phyloP scores from a whole-genome alignment of 345 rosid species.

The Aethionema arabicum region DNA sequence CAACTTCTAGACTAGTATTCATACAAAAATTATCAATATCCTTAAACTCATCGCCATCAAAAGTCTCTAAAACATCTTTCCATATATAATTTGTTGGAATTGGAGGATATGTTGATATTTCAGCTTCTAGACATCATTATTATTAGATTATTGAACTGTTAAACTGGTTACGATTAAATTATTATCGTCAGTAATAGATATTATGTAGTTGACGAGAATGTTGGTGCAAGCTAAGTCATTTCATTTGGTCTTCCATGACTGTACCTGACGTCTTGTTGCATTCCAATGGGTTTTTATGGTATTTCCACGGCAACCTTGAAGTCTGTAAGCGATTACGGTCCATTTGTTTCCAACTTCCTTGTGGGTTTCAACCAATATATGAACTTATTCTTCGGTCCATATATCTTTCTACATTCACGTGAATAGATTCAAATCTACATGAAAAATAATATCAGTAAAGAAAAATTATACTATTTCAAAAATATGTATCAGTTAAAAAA shows the following conservation, averaged over 20 bases:
- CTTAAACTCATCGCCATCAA: no score
- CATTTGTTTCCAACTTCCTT: conserved; percentile 60
- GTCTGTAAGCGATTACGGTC: conserved; percentile 57
- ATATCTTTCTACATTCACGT: conserved; percentile 48
- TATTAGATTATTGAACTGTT: no score
- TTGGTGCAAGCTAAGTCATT: no score
- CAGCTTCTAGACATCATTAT: no score
- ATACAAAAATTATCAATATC: no score
- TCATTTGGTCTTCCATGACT: background rate
- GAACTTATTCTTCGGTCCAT: conserved; percentile 80
- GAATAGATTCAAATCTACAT: background rate
- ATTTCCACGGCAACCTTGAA: conserved; percentile 66
- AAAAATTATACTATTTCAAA: no score
- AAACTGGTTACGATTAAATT: background rate
- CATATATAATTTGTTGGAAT: no score
- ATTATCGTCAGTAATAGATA: background rate
- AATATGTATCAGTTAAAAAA: no score
- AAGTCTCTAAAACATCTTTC: no score
- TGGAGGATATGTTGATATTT: no score
- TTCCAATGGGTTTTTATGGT: conserved; percentile 83
- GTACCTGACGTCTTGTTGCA: conserved; percentile 50
- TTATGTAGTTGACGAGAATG: conserved; percentile 6
- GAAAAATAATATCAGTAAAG: no score
- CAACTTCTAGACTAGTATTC: no score
- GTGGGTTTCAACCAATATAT: conserved; percentile 58